Conservation (phyloP, 1,284 basidiomycete species). For the Sparassis latifolia region DNA sequence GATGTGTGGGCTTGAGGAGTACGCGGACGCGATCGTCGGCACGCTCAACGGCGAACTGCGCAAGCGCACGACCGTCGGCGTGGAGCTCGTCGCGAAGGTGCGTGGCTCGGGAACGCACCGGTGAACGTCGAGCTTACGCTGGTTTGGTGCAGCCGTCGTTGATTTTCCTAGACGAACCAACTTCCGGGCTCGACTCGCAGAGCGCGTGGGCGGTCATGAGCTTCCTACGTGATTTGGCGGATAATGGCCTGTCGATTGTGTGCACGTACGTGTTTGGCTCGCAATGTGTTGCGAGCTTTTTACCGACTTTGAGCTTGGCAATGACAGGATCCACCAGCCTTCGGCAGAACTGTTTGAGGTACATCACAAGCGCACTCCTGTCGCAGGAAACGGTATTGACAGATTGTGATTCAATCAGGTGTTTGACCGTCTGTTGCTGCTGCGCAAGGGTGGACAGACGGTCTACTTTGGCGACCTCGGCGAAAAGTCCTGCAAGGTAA, state of each 20-base stretch:
- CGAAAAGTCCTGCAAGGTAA: constrained; percentile 41
- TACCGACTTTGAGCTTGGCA: background rate
- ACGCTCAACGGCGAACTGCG: constrained; percentile 66
- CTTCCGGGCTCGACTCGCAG: constrained; percentile 82
- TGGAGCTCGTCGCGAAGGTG: constrained; percentile 66
- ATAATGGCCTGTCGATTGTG: constrained; percentile 72
- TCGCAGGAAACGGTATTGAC: too few relatives aligned
- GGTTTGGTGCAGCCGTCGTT: constrained; percentile 40
- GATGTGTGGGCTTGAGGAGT: constrained; percentile 68
- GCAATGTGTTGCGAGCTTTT: background rate
- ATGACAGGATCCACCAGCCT: constrained; percentile 48
- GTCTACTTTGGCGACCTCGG: constrained; percentile 77
- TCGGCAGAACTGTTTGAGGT: constrained; percentile 53
- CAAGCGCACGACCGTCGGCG: constrained; percentile 76
- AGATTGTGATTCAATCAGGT: constrained; percentile 25
- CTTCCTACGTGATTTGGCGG: constrained; percentile 71
- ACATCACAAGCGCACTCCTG: constrained; percentile 10
- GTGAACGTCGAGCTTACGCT: background rate
- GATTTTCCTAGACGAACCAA: constrained; percentile 78
- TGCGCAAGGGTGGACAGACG: constrained; percentile 60
- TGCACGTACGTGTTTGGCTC: constrained; percentile 38
- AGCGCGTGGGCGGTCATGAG: constrained; percentile 81
- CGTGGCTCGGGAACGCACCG: background rate
- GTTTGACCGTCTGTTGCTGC: constrained; percentile 54
- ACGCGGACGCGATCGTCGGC: constrained; percentile 71